These are phyloP conservation scores for Cicer cuneatum DNA, from an alignment of 306 rosid species.

Conservation along the genomic window DNA sequence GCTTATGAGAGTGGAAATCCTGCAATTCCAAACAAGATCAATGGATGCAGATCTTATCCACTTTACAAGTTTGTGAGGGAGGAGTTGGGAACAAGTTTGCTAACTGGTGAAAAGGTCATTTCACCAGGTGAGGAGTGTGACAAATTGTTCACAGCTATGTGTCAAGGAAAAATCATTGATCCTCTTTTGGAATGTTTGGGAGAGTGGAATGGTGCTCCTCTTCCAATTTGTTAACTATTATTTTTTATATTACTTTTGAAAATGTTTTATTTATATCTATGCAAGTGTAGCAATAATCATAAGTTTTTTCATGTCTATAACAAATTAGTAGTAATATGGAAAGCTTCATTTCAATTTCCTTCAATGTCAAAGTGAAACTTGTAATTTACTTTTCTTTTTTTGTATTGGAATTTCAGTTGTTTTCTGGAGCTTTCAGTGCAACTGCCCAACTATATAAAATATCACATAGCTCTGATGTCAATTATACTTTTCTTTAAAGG, in stretches of 20 bases:
- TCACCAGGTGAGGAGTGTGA: slow-evolving; percentile 91
- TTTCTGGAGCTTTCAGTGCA: neutral
- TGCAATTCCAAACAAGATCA: slow-evolving; percentile 62
- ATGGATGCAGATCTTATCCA: slow-evolving; percentile 83
- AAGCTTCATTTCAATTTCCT: slow-evolving; percentile 26
- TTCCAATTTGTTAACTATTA: slow-evolving; percentile 65
- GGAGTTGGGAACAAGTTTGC: slow-evolving; percentile 57
- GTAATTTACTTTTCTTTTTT: slow-evolving; percentile 9
- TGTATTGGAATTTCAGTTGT: neutral
- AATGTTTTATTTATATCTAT: slow-evolving; percentile 24
- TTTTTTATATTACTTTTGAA: neutral
- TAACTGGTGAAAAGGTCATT: slow-evolving; percentile 66
- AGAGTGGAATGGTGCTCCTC: slow-evolving; percentile 85
- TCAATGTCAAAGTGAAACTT: slow-evolving; percentile 15
- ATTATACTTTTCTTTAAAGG: neutral
- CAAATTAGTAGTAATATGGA: neutral
- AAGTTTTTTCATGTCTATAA: slow-evolving; percentile 8
- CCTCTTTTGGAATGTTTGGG: slow-evolving; percentile 75
- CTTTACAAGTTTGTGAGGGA: slow-evolving; percentile 82
- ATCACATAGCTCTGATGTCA: neutral
- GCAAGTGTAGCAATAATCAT: slow-evolving; percentile 20
- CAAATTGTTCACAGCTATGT: slow-evolving; percentile 68
- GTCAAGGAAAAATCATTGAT: slow-evolving; percentile 75
- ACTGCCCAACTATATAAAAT: neutral
- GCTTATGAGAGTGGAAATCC: slow-evolving; percentile 66